Conservation (phyloP, 805 yeast species). For the Saccharomycopsis fermentans region DNA sequence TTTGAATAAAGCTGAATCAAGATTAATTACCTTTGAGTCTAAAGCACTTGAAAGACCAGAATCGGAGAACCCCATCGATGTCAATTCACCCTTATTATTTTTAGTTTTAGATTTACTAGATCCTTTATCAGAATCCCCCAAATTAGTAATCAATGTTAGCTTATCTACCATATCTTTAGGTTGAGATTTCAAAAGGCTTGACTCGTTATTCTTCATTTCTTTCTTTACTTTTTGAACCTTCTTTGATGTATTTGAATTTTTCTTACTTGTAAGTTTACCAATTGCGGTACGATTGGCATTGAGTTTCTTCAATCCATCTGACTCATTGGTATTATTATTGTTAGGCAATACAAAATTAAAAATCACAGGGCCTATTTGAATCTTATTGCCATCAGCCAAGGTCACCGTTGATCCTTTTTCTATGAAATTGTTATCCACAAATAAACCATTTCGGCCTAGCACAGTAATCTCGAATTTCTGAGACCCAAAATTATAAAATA, state of each 20-base stretch:
- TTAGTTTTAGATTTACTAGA: neutral
- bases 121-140: neutral
- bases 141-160: neutral
- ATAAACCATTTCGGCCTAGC: constrained; percentile 92
- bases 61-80: neutral
- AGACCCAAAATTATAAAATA: constrained; percentile 92
- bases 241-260: neutral
- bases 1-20: neutral
- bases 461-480: constrained; percentile 89
- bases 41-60: neutral
- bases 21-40: neutral
- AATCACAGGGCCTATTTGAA: constrained; percentile 89
- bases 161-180: neutral
- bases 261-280: neutral
- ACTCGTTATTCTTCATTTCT: neutral
- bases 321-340: constrained; percentile 31
- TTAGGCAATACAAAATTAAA: constrained; percentile 82
- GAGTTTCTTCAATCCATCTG: neutral
- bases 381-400: constrained; percentile 64
- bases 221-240: neutral
- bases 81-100: neutral
- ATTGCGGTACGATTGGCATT: neutral
- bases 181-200: neutral
- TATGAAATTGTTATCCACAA: constrained; percentile 83
- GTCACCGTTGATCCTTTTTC: constrained; percentile 91